phyloP scores from a whole-genome alignment of 164 flowering plant species.

The Umbellularia californica region DNA sequence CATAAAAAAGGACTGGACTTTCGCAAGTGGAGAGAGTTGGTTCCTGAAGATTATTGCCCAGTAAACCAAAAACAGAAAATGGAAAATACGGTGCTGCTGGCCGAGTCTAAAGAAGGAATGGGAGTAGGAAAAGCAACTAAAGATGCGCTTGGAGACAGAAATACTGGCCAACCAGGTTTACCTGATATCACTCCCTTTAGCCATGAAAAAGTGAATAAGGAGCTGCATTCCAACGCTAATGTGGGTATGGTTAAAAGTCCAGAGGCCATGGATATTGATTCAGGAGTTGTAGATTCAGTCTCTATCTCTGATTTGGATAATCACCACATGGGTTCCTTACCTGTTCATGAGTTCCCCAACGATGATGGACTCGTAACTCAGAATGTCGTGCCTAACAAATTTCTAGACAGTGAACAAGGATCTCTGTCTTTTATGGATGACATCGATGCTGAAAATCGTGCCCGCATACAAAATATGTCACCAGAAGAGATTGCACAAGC shows the following conservation, averaged over 20 bases:
- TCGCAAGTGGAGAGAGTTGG: slow-evolving; percentile 59
- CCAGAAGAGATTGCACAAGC: slow-evolving; percentile 75
- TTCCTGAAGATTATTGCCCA: slow-evolving; percentile 17
- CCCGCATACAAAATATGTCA: slow-evolving; percentile 61
- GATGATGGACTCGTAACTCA: background rate
- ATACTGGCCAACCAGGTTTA: background rate
- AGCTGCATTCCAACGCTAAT: background rate
- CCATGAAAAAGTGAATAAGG: background rate
- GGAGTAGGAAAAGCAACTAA: slow-evolving; percentile 13
- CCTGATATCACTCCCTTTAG: background rate
- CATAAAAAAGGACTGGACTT: slow-evolving; percentile 56
- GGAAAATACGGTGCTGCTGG: background rate
- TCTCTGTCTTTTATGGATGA: slow-evolving; percentile 44
- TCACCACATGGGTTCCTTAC: slow-evolving; percentile 10
- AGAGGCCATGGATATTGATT: slow-evolving; percentile 4
- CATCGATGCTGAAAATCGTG: slow-evolving; percentile 84
- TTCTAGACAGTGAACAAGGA: slow-evolving; percentile 20
- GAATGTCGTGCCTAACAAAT: background rate
- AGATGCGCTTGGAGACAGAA: background rate
- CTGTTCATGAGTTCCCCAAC: background rate
- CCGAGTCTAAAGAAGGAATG: slow-evolving; percentile 8
- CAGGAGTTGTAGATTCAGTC: slow-evolving; percentile 3
- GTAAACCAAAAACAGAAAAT: slow-evolving; percentile 8
- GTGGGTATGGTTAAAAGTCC: background rate
- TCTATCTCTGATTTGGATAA: slow-evolving; percentile 14